A percentile compares a stretch with the other conserved stretches of the same genome.
Conservation (phyloP, 352 stramenopile genomes). For the Pythium aquatile region DNA sequence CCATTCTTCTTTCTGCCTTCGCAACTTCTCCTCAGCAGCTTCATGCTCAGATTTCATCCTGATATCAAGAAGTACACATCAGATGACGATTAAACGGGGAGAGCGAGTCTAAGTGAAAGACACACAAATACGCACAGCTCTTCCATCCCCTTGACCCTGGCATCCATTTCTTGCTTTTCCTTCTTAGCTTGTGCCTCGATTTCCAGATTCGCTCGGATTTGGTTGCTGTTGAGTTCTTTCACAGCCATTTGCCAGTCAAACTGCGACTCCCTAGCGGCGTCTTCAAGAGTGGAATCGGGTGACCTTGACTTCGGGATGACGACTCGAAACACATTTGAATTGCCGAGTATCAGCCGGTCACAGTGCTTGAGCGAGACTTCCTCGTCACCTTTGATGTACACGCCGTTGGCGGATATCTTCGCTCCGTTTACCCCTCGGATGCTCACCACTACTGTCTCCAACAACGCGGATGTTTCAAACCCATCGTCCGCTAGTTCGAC, state of each 20-base stretch:
- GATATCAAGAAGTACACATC: background rate
- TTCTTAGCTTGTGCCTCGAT: conserved; percentile 55
- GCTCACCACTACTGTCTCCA: conserved; percentile 24
- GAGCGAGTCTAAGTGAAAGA: background rate
- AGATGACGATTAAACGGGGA: background rate
- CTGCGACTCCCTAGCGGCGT: conserved; percentile 43
- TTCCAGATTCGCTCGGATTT: conserved; percentile 61
- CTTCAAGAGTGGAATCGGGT: conserved; percentile 25
- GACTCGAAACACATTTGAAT: conserved; percentile 78
- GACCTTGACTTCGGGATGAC: conserved; percentile 50
- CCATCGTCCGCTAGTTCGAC: background rate
- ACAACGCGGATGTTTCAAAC: background rate
- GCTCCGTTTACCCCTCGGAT: conserved; percentile 39
- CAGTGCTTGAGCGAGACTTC: conserved; percentile 47
- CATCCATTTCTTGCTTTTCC: conserved; percentile 81
- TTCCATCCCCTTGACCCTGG: conserved; percentile 67
- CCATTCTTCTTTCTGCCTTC: conserved; percentile 68
- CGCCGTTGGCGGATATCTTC: conserved; percentile 77
- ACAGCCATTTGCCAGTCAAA: conserved; percentile 80
- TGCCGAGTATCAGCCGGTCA: conserved; percentile 73
- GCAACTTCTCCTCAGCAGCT: conserved; percentile 58
- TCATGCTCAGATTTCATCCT: conserved; percentile 62
- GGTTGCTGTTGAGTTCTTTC: conserved; percentile 78
- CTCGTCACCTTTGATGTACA: conserved; percentile 37
- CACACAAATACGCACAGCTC: conserved; percentile 40